Evolutionary conservation across 192 early-diverging fungal species (phyloP).

Genomic region (Irineochytrium annulatum): DNA sequence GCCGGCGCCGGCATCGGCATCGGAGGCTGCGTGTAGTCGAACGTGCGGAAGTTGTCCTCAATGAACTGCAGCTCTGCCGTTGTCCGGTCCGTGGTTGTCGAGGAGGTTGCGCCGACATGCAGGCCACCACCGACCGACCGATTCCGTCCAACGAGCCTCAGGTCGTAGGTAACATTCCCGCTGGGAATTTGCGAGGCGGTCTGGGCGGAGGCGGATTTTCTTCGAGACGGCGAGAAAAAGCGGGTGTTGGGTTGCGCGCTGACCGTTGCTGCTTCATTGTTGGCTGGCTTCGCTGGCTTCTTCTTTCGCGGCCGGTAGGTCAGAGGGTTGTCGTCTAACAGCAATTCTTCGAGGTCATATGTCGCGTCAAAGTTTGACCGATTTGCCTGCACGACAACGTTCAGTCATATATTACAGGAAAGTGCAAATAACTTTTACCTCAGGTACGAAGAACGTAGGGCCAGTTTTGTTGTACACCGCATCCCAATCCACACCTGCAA

Average conservation of each 20-base stretch:
- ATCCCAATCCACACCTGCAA: slow-evolving; percentile 48
- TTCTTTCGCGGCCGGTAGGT: slow-evolving; percentile 47
- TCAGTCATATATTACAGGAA: background rate
- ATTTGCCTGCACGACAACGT: slow-evolving; percentile 2
- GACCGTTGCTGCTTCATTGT: background rate
- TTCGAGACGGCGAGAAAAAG: background rate
- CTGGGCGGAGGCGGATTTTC: background rate
- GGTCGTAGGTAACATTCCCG: no score
- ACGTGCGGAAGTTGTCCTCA: slow-evolving; percentile 66
- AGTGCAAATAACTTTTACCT: slow-evolving; percentile 28
- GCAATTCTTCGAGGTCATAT: slow-evolving; percentile 68
- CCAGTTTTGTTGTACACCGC: slow-evolving; percentile 32
- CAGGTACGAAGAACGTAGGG: slow-evolving; percentile 47
- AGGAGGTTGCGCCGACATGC: background rate
- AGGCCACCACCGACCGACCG: slow-evolving; percentile 1
- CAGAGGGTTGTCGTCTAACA: slow-evolving; percentile 68
- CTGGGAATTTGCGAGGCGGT: background rate
- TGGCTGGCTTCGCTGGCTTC: slow-evolving; percentile 32
- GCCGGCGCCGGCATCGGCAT: background rate
- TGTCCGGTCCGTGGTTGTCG: slow-evolving; percentile 34
- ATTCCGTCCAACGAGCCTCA: slow-evolving; percentile 4
- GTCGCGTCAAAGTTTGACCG: slow-evolving; percentile 72
- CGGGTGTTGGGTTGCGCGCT: slow-evolving; percentile 11
- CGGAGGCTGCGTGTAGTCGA: slow-evolving; percentile 53
- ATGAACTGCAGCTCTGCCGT: slow-evolving; percentile 67